These are phyloP conservation scores for Sporothrix pseudoabietina DNA, from an alignment of 2,329 filamentous ascomycete species.

Conservation along the genomic window DNA sequence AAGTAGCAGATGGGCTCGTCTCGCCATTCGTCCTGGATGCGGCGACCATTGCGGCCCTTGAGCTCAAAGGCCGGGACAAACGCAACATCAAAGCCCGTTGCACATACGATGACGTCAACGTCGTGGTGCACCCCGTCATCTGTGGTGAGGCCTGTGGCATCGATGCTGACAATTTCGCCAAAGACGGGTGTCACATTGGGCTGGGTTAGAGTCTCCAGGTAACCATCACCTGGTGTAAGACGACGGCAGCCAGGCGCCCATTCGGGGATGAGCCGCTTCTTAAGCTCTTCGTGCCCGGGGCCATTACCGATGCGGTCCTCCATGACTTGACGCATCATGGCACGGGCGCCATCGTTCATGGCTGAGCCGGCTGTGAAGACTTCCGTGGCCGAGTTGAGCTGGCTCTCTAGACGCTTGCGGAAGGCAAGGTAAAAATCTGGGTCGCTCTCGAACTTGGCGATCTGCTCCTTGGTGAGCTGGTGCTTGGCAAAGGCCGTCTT, in stretches of 20 bases:
- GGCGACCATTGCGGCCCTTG: background rate
- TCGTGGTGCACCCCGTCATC: background rate
- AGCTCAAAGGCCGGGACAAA: constrained; percentile 8
- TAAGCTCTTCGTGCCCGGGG: background rate
- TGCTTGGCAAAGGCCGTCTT: background rate
- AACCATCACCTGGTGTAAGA: background rate
- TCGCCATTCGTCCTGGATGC: background rate
- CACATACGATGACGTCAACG: background rate
- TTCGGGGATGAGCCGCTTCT: background rate
- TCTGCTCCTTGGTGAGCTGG: constrained; percentile 16
- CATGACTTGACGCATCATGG: background rate
- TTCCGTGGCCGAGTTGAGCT: constrained; percentile 14
- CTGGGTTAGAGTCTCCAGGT: background rate
- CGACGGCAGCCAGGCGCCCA: constrained; percentile 10
- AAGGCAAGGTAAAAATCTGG: constrained; percentile 18
- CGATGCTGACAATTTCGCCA: background rate
- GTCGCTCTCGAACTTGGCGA: background rate
- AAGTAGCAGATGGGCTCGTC: background rate
- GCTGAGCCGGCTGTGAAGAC: constrained; percentile 5
- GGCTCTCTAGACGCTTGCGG: constrained; percentile 16
- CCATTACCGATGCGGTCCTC: background rate
- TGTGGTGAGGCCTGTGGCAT: background rate
- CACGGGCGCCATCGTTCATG: background rate
- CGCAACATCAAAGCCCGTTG: constrained; percentile 1
- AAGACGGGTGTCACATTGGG: constrained; percentile 1